Base-by-base conservation (phyloP, 352 stramenopile species). In the Pythium monospermum region DNA sequence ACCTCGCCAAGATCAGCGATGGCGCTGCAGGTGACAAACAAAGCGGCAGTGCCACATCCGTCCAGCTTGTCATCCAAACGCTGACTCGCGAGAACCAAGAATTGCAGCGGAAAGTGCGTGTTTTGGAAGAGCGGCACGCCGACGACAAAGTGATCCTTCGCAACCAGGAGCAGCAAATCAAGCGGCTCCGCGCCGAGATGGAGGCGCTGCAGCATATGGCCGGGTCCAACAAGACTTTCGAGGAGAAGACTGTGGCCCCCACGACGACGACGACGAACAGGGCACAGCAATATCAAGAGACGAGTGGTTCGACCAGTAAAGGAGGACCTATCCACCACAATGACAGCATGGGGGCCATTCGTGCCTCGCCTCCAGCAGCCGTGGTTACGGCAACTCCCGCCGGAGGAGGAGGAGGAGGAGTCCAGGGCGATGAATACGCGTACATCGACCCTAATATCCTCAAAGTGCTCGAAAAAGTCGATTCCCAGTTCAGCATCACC, bases 401-500 rank as follows among this genome's bases (percentile, higher is more conserved):
- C n/a, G n/a, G n/a, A n/a, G n/a, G n/a, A n/a, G n/a, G n/a, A 18
- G 26, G 11, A 37, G 12, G 16, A n/a, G 16, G 6, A 33, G 31
- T 37, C 77, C 18, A 47, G 30, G 49, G 59, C 5, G 75, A 84
- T 22, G 69, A 74, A 2, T 77, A 76, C 16, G 73, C 83, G 39
- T 91, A 84, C 49, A 86, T 91, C 33, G 80, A 87, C 49, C 80
- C 80, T 2, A 88, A 71, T 64, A 85, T 91, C 57, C 59, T 91
- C 23, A 87, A 87, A 21, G 75, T 91, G 22, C 59, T 91, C 3
- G 76, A 88, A 42, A 88, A 91, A 45, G 76, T 88, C n/a, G 80
- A 91, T 57, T 87, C 80, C 30, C 76, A 91, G 57, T 91, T 91
- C 66, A 88, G 75, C 52, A 91, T 91, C 69, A 82, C 75, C 22